A percentile compares a stretch with the other conserved stretches of the same genome.
These are phyloP conservation scores for Mycena floridula DNA, from an alignment of 768 basidiomycete genomes.

Conservation along the genomic window DNA sequence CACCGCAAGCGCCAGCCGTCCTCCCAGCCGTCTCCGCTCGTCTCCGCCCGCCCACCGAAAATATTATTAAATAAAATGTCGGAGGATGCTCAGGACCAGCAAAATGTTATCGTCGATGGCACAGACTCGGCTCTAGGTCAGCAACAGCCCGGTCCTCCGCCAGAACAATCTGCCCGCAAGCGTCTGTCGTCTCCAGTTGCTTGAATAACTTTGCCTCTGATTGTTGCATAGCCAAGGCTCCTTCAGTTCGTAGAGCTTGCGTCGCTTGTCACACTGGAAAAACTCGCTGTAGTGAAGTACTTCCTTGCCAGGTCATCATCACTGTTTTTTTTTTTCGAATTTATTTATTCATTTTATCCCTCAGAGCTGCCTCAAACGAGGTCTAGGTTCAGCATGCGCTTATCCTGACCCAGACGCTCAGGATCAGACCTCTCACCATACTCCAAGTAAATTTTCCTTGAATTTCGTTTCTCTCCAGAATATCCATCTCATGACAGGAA, in stretches of 20 bases:
- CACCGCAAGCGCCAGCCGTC: too few species aligned
- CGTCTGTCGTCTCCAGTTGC: too few species aligned
- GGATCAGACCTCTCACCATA: slow-evolving; percentile 32
- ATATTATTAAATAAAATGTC: too few species aligned
- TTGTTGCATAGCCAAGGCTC: slow-evolving; percentile 59
- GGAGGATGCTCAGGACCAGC: too few species aligned
- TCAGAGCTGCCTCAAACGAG: slow-evolving; percentile 80
- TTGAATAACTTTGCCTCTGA: too few species aligned
- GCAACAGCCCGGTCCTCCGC: too few species aligned
- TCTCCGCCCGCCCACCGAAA: too few species aligned
- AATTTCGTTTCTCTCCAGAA: slow-evolving; percentile 5
- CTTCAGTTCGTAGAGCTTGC: slow-evolving; percentile 76
- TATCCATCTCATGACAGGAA: slow-evolving; percentile 10
- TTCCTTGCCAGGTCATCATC: slow-evolving; percentile 69
- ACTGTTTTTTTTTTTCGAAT: neutral
- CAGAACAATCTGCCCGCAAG: too few species aligned
- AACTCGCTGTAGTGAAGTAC: slow-evolving; percentile 75
- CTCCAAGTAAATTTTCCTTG: slow-evolving; percentile 23
- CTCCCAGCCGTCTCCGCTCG: too few species aligned
- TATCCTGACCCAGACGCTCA: slow-evolving; percentile 74
- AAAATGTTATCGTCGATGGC: too few species aligned
- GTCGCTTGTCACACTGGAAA: slow-evolving; percentile 79
- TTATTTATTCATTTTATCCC: neutral
- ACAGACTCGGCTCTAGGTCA: too few species aligned
- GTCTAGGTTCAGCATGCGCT: slow-evolving; percentile 60